Conservation (phyloP, 768 basidiomycete species). For the Serendipita sp. region DNA sequence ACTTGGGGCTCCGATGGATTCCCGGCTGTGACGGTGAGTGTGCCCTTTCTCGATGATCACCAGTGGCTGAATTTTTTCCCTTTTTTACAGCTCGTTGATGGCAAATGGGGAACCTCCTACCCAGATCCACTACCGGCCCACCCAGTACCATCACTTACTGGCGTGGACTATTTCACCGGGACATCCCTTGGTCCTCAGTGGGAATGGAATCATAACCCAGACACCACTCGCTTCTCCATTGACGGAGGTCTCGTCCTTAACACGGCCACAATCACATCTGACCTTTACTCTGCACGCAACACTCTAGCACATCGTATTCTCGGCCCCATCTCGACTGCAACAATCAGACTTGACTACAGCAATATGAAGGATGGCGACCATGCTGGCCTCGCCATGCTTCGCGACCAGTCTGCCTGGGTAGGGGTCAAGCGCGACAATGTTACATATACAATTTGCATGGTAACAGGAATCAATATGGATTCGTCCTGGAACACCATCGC, state of each 20-base stretch:
- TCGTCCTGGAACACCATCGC: neutral
- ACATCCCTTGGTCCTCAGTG: neutral
- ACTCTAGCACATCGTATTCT: slow-evolving; percentile 9
- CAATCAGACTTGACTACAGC: slow-evolving; percentile 4
- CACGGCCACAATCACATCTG: slow-evolving; percentile 6
- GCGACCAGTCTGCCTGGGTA: slow-evolving; percentile 7
- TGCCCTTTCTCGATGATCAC: neutral
- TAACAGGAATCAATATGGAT: neutral
- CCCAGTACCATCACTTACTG: neutral
- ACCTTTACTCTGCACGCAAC: slow-evolving; percentile 9
- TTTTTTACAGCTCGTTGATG: neutral
- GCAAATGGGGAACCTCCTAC: neutral
- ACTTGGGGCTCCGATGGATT: neutral
- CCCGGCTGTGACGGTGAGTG: neutral
- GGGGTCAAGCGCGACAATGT: neutral
- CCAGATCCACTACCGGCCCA: neutral
- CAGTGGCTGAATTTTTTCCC: neutral
- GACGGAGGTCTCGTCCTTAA: slow-evolving; percentile 6
- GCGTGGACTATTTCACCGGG: neutral
- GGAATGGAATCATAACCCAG: slow-evolving; percentile 8
- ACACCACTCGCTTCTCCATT: neutral
- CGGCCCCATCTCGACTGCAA: slow-evolving; percentile 7
- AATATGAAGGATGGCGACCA: slow-evolving; percentile 7
- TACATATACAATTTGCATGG: neutral
- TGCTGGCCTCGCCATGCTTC: slow-evolving; percentile 6